These are phyloP conservation scores for Marasmius oreades DNA, from an alignment of 1,284 basidiomycete species.

Conservation along the genomic window DNA sequence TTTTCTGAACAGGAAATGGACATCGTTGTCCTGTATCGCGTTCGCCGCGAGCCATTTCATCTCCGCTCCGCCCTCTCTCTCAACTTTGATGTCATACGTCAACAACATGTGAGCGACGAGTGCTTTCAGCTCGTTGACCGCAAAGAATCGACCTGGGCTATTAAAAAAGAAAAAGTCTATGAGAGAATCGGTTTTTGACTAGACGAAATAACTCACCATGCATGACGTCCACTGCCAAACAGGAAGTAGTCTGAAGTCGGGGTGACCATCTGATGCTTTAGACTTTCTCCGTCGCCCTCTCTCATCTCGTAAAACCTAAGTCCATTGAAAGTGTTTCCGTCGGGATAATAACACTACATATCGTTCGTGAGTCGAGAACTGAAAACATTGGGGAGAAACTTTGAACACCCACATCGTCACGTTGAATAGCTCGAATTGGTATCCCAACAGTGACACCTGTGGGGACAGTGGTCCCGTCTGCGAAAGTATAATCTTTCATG, in stretches of 20 bases:
- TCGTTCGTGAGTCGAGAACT: background rate
- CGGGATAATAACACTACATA: conserved; percentile 8
- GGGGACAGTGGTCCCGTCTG: conserved; percentile 23
- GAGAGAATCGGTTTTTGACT: background rate
- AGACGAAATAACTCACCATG: conserved; percentile 17
- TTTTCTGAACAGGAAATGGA: conserved; percentile 1
- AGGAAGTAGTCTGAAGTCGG: conserved; percentile 22
- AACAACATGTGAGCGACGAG: conserved; percentile 6
- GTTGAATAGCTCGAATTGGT: conserved; percentile 14
- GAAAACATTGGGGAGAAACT: background rate
- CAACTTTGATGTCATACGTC: conserved; percentile 9
- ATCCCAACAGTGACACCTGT: conserved; percentile 17
- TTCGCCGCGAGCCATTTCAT: background rate
- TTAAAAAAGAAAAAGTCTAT: background rate
- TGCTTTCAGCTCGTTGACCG: conserved; percentile 9
- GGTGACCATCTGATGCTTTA: conserved; percentile 19
- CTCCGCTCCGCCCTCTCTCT: background rate
- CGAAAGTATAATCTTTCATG: conserved; percentile 23
- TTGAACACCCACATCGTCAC: conserved; percentile 7
- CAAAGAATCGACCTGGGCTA: conserved; percentile 12
- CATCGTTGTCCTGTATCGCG: background rate
- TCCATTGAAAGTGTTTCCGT: conserved; percentile 17
- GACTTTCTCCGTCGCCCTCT: conserved; percentile 9
- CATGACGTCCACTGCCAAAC: conserved; percentile 28
- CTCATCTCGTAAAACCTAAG: conserved; percentile 17